Conservation (phyloP, 306 rosid genomes). For the Prunus fruticosa region DNA sequence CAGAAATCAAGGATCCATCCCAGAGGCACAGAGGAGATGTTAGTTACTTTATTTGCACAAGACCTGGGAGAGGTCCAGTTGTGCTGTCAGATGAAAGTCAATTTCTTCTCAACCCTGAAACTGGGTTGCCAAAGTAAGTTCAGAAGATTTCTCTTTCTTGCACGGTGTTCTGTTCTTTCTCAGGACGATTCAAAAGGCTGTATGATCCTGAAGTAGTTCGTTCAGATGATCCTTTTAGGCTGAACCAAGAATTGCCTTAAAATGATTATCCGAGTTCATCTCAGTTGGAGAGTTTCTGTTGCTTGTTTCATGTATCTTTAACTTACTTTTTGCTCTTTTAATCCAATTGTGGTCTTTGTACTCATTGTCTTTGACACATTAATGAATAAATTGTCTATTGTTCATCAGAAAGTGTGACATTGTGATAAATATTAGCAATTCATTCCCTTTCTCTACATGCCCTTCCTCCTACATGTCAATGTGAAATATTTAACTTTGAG, state of each 20-base stretch:
- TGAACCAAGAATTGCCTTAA: conserved; percentile 18
- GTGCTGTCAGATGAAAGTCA: conserved; percentile 63
- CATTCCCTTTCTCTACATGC: neutral
- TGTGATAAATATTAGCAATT: too few species aligned
- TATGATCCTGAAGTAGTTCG: conserved; percentile 30
- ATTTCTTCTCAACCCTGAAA: conserved; percentile 73
- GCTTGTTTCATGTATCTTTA: conserved; percentile 27
- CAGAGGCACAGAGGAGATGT: conserved; percentile 82
- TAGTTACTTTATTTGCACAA: conserved; percentile 93
- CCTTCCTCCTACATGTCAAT: too few species aligned
- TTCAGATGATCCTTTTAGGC: conserved; percentile 30
- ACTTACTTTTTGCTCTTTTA: conserved; percentile 22
- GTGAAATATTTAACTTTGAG: too few species aligned
- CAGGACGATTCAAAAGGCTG: conserved; percentile 18
- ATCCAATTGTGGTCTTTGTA: conserved; percentile 3
- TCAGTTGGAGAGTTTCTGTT: conserved; percentile 35
- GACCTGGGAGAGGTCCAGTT: conserved; percentile 93
- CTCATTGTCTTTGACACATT: neutral
- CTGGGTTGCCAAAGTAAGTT: conserved; percentile 73
- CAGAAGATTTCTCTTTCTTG: conserved; percentile 9
- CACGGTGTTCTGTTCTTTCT: conserved; percentile 23
- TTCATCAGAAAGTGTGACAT: neutral
- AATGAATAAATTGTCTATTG: conserved; percentile 21
- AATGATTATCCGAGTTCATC: conserved; percentile 19
- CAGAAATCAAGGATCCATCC: conserved; percentile 68